phyloP scores from a whole-genome alignment of 2,329 filamentous ascomycete species.

The Rutstroemia sp. region DNA sequence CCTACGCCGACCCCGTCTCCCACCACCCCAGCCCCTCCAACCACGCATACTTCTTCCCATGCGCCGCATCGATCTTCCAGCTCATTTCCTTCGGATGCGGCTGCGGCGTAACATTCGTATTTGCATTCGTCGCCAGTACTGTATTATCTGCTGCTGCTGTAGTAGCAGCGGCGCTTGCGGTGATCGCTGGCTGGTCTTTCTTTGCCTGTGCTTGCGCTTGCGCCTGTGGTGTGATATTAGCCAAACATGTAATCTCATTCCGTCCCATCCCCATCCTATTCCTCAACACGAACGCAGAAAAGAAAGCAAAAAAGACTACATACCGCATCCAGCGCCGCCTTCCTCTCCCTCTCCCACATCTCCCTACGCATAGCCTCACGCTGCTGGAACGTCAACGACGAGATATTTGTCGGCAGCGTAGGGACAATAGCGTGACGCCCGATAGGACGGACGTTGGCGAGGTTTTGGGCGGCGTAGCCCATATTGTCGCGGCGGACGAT shows the following conservation, averaged over 20 bases:
- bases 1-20: background rate
- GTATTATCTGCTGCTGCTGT: too few species aligned
- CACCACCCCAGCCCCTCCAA: conserved; percentile 6
- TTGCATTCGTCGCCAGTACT: background rate
- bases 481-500: conserved; percentile 37
- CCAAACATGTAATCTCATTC: too few species aligned
- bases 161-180: too few species aligned
- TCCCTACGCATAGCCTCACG: conserved; percentile 41
- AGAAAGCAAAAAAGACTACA: background rate
- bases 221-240: too few species aligned
- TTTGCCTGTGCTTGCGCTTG: too few species aligned
- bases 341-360: conserved; percentile 36
- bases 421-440: background rate
- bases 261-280: too few species aligned
- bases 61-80: background rate
- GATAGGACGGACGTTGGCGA: background rate
- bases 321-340: conserved; percentile 29
- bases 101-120: too few species aligned
- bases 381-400: conserved; percentile 34
- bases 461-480: conserved; percentile 11
- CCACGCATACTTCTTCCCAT: conserved; percentile 7
- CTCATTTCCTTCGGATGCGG: background rate
- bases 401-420: background rate
- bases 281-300: too few species aligned
- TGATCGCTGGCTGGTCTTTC: background rate